phyloP scores from a whole-genome alignment of 2,329 filamentous ascomycete genomes.

The Penicillium brevicompactum region DNA sequence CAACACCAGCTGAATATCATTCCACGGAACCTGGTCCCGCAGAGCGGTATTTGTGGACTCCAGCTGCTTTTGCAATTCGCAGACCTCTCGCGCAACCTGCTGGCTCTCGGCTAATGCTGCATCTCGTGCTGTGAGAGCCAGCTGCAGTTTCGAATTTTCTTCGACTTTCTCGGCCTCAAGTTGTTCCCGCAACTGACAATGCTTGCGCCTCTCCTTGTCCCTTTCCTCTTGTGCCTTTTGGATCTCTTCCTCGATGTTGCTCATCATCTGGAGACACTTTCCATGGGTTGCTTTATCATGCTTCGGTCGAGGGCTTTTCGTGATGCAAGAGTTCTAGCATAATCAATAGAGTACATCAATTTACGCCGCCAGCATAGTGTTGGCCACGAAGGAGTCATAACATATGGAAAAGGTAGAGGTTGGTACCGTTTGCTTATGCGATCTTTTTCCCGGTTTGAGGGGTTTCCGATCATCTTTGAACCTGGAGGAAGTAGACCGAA shows the following conservation, averaged over 20 bases:
- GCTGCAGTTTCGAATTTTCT: not conserved
- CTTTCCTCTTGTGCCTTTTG: not conserved
- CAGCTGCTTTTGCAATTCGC: constrained; percentile 1
- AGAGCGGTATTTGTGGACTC: constrained; percentile 2
- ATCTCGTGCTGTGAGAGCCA: not conserved
- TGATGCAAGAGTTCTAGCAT: not conserved
- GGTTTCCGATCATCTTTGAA: not conserved
- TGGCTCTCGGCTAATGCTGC: not conserved
- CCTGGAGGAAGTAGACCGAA: not conserved
- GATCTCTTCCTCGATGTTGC: not conserved
- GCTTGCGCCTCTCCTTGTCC: not conserved
- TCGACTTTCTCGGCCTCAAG: not conserved
- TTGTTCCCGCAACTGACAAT: not conserved
- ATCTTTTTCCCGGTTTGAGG: not conserved
- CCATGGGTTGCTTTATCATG: not conserved
- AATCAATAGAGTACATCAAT: too few species aligned
- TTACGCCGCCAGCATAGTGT: not conserved
- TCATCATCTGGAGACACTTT: not conserved
- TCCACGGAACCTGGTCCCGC: not conserved
- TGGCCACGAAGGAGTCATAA: too few species aligned
- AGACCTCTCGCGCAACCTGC: not conserved
- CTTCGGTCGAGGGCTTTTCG: not conserved
- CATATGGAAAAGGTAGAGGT: too few species aligned
- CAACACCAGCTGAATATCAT: constrained; percentile 7
- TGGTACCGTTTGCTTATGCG: too few species aligned